Evolutionary conservation across 352 stramenopile species (phyloP).

Genomic region (Halophytophthora batemanensis): DNA sequence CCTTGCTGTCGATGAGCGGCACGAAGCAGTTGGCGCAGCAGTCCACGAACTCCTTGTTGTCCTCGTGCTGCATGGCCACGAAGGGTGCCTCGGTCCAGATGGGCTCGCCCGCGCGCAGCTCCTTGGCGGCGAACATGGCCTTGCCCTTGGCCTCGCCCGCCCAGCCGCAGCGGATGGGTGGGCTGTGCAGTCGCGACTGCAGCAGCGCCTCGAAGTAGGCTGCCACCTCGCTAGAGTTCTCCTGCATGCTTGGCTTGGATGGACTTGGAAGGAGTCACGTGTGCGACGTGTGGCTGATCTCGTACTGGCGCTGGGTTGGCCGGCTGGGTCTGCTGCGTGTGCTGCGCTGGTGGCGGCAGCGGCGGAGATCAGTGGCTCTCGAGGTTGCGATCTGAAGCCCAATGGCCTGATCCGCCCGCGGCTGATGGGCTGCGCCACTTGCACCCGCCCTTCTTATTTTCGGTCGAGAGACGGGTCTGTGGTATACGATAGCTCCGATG

Average conservation of each 20-base stretch:
- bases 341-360: too few species aligned
- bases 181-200: conserved; percentile 41
- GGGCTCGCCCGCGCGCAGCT: conserved; percentile 55
- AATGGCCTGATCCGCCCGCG: too few species aligned
- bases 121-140: conserved; percentile 57
- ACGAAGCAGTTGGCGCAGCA: conserved; percentile 83
- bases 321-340: too few species aligned
- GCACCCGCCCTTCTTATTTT: too few species aligned
- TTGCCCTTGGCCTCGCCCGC: conserved; percentile 65
- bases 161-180: conserved; percentile 52
- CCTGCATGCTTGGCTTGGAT: conserved; percentile 39
- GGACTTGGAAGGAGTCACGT: background rate
- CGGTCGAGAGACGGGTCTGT: too few species aligned
- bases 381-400: too few species aligned
- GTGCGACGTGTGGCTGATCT: too few species aligned
- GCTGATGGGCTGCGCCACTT: too few species aligned
- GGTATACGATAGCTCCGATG: too few species aligned
- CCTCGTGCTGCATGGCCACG: conserved; percentile 68
- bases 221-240: conserved; percentile 37
- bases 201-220: conserved; percentile 68
- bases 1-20: conserved; percentile 60
- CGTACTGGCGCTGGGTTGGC: too few species aligned
- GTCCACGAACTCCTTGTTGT: conserved; percentile 81
- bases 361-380: too few species aligned
- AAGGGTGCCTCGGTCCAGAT: conserved; percentile 61